Evolutionary conservation across 1,139 yeast species (phyloP).

Genomic region (Yamadazyma dendronema): DNA sequence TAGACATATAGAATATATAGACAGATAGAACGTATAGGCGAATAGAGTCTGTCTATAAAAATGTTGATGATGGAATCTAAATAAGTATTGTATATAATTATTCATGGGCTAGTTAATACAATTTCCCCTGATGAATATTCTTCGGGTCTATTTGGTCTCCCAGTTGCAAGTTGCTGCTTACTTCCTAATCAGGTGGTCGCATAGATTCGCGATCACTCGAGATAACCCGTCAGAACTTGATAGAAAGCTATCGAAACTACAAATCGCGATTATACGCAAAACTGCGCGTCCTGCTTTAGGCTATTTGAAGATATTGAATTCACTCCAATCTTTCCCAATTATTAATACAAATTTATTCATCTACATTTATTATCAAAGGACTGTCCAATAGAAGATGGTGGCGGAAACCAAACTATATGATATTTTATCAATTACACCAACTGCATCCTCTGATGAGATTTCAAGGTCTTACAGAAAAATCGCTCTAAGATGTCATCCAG

Average conservation of each 20-base stretch:
- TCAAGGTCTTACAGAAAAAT: slow-evolving; percentile 38
- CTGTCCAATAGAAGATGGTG: slow-evolving; percentile 15
- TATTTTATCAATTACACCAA: slow-evolving; percentile 31
- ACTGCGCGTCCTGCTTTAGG: slow-evolving; percentile 2
- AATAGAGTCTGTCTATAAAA: not conserved
- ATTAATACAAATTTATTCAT: too few relatives aligned
- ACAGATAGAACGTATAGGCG: not conserved
- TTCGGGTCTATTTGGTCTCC: too few relatives aligned
- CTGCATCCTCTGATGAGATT: slow-evolving; percentile 40
- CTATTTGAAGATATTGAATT: too few relatives aligned
- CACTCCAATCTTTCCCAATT: too few relatives aligned
- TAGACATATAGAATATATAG: not conserved
- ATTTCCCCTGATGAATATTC: too few relatives aligned
- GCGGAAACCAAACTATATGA: slow-evolving; percentile 33
- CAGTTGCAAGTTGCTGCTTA: too few relatives aligned
- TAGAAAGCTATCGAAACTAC: slow-evolving; percentile 6
- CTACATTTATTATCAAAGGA: too few relatives aligned
- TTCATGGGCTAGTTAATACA: too few relatives aligned
- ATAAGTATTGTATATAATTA: too few relatives aligned
- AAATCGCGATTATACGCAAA: not conserved
- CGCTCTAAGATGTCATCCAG: slow-evolving; percentile 47
- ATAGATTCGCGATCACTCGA: too few relatives aligned
- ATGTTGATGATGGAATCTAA: not conserved
- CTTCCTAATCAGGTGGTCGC: too few relatives aligned
- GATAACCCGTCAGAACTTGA: slow-evolving; percentile 5